These are phyloP conservation scores for Dissophora globulifera DNA, from an alignment of 192 early-diverging fungal genomes.

Conservation along the genomic window DNA sequence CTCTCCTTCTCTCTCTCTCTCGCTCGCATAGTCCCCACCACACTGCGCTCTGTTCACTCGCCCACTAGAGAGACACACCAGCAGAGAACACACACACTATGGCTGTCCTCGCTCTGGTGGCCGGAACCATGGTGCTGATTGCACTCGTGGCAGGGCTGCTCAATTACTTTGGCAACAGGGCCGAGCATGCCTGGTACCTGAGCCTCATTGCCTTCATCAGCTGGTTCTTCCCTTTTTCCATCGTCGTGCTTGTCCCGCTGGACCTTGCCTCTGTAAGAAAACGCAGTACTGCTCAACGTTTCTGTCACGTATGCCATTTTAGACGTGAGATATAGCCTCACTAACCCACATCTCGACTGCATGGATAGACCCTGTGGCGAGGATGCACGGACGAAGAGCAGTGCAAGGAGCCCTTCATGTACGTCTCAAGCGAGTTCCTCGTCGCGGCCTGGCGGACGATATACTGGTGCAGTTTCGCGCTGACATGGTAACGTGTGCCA, in stretches of 20 bases:
- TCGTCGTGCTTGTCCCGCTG: conserved; percentile 89
- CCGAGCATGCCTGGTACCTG: conserved; percentile 86
- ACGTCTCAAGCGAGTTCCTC: conserved; percentile 76
- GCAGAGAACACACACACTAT: conserved; percentile 1
- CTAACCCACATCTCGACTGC: no score
- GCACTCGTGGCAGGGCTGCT: conserved; percentile 68
- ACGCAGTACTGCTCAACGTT: background rate
- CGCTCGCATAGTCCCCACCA: no score
- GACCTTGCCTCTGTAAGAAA: conserved; percentile 81
- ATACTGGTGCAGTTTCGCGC: conserved; percentile 91
- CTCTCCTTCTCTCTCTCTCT: no score
- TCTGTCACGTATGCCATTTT: no score
- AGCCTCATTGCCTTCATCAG: conserved; percentile 76
- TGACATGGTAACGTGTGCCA: conserved; percentile 76
- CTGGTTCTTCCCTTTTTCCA: conserved; percentile 93
- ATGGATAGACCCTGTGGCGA: conserved; percentile 73
- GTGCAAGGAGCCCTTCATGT: conserved; percentile 82
- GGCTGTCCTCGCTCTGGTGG: conserved; percentile 52
- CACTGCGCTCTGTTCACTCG: no score
- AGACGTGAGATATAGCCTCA: no score
- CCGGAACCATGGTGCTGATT: conserved; percentile 64
- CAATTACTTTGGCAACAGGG: conserved; percentile 82
- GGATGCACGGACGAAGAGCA: conserved; percentile 62
- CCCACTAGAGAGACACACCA: no score
- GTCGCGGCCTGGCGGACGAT: conserved; percentile 81